phyloP scores from a whole-genome alignment of 1,284 basidiomycete genomes.

The Ceratobasidium sp. region DNA sequence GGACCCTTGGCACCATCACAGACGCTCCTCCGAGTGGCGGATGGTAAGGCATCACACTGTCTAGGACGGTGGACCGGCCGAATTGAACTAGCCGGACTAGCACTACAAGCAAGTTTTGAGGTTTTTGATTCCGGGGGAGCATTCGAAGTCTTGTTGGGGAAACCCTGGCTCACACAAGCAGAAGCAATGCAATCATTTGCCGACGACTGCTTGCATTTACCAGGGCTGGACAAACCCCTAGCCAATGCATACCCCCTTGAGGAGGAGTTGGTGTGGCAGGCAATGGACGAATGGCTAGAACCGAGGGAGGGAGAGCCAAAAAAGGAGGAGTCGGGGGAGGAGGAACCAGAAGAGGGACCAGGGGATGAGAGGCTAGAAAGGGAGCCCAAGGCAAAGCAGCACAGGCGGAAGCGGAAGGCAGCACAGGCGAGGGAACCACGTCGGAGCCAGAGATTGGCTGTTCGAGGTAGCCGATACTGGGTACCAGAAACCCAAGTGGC shows the following conservation, averaged over 20 bases:
- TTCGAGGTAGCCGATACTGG: neutral
- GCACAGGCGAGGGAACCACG: neutral
- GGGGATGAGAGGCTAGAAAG: neutral
- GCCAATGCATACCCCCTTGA: constrained; percentile 35
- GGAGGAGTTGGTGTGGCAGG: neutral
- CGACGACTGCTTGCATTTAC: constrained; percentile 44
- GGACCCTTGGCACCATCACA: constrained; percentile 42
- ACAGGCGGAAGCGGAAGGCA: neutral
- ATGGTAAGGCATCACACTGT: constrained; percentile 47
- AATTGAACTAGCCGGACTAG: constrained; percentile 44
- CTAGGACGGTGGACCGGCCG: constrained; percentile 47
- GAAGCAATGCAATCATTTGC: constrained; percentile 48
- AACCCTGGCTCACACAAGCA: constrained; percentile 48
- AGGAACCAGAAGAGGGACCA: neutral
- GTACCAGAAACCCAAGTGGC: neutral
- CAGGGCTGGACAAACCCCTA: neutral
- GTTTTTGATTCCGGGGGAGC: constrained; percentile 50
- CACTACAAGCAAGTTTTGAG: constrained; percentile 47
- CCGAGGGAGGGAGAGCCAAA: neutral
- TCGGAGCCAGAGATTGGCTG: neutral
- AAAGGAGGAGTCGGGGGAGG: neutral
- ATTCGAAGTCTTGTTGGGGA: constrained; percentile 51
- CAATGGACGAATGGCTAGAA: neutral
- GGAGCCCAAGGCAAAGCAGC: neutral
- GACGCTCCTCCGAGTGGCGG: constrained; percentile 48